Base-by-base conservation (phyloP, 345 rosid genomes). In the Populus nigra region DNA sequence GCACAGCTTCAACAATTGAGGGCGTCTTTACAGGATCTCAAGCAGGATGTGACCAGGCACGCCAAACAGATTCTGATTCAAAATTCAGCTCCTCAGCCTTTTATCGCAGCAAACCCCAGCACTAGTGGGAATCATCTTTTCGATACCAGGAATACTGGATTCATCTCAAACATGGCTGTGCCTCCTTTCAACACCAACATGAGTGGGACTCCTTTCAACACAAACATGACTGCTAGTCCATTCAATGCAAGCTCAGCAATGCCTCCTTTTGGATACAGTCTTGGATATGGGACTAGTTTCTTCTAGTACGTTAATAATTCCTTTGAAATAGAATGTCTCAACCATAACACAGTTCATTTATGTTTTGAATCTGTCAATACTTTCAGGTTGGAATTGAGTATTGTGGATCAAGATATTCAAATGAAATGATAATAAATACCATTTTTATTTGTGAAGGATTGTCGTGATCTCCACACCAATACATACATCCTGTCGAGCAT, bases 1-100 rank as follows among this genome's bases (percentile, higher is more conserved):
- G 7, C 61, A 7, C 86, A 87, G 73, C 87, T 91, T 5, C 73
- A 78, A 76, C 84, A 80, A 65, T 49, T 91, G 65, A 84, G 79
- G 65, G 16, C 65, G 23, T 73, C 86, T 0, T 55, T 92, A 55
- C 82, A 77, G 77, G 84, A 79, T 57, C 80, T 92, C 55, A 88
- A 69, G 77, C 82, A 79, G 27, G 77, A 76, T n/a, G 84, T 91
- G 1, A 41, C 73, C 13, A 72, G 66, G 33, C 88, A 84, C 82
- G 81, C 73, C 25, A 75, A 83, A 62, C 73, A 73, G 38, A 31
- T 84, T 78, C 18, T 81, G 78, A 29, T 83, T 22, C 78, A 79
- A 53, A 36, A 65, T 8, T 31, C 76, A 36, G 57, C 47, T 68
- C 7, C 61, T 78, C 78, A 63, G 36, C 31, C 43, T 68, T 78